Evolutionary conservation across 1,284 basidiomycete genomes (phyloP).

Genomic region (Pulchroboletus neoregius): DNA sequence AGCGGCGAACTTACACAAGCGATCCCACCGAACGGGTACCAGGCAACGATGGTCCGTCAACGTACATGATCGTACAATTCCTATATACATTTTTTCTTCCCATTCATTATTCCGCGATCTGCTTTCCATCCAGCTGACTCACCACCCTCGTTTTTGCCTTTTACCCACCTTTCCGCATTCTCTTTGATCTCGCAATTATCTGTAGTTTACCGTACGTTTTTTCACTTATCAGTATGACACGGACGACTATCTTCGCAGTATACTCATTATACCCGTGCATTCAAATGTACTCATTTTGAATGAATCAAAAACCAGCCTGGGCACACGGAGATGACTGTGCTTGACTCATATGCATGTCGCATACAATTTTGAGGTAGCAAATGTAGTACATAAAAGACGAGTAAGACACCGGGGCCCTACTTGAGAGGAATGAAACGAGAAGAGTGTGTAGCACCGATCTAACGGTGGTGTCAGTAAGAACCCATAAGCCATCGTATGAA

Average conservation of each 20-base stretch:
- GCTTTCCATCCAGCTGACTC: conserved; percentile 28
- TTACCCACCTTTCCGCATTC: conserved; percentile 20
- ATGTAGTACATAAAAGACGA: conserved; percentile 18
- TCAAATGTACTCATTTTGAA: conserved; percentile 42
- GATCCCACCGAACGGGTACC: conserved; percentile 47
- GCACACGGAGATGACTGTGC: conserved; percentile 1
- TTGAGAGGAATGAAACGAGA: conserved; percentile 59
- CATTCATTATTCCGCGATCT: conserved; percentile 24
- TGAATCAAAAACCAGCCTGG: conserved; percentile 22
- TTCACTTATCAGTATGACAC: conserved; percentile 41
- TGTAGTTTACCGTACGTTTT: conserved; percentile 39
- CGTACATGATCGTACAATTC: conserved; percentile 36
- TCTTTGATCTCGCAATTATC: conserved; percentile 35
- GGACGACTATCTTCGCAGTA: conserved; percentile 45
- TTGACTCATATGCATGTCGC: conserved; percentile 20
- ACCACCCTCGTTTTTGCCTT: conserved; percentile 19
- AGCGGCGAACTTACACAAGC: conserved; percentile 45
- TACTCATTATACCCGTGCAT: conserved; percentile 46
- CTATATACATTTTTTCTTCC: conserved; percentile 3
- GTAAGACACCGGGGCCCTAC: conserved; percentile 33
- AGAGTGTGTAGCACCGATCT: conserved; percentile 90
- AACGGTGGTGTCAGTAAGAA: conserved; percentile 9
- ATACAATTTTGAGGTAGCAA: conserved; percentile 29
- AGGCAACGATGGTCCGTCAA: conserved; percentile 48
- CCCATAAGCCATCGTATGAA: conserved; percentile 1